These are phyloP conservation scores for Pyrenula massariospora DNA, from an alignment of 495 filamentous ascomycete genomes.

Conservation along the genomic window DNA sequence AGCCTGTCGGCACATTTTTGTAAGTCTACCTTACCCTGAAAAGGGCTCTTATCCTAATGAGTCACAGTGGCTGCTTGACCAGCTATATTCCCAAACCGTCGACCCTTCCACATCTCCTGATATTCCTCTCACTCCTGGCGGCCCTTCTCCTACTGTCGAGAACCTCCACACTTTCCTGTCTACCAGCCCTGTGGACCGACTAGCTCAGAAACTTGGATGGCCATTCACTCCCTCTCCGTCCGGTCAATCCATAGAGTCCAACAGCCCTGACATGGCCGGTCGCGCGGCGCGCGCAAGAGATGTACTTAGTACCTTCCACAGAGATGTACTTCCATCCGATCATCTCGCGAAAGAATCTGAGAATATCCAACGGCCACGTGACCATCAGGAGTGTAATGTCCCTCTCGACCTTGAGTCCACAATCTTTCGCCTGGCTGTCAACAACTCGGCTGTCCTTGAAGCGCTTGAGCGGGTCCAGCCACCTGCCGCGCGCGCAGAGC, in stretches of 20 bases:
- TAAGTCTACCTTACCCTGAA: conserved; percentile 10
- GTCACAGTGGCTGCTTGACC: conserved; percentile 32
- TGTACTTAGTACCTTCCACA: conserved; percentile 37
- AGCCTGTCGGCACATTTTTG: conserved; percentile 35
- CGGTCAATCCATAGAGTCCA: conserved; percentile 9
- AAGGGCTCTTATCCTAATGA: background rate
- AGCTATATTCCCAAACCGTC: conserved; percentile 25
- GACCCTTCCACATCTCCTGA: conserved; percentile 13
- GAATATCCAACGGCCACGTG: conserved; percentile 12
- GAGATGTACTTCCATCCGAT: conserved; percentile 30
- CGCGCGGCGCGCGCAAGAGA: conserved; percentile 32
- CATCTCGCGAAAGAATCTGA: conserved; percentile 28
- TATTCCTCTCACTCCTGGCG: conserved; percentile 21
- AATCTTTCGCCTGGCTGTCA: conserved; percentile 35
- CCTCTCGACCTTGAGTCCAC: conserved; percentile 39
- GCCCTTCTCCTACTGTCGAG: conserved; percentile 19
- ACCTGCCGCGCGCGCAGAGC: conserved; percentile 29
- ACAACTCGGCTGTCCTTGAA: conserved; percentile 30
- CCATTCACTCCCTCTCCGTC: conserved; percentile 18
- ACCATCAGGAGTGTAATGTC: conserved; percentile 32
- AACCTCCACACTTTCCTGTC: conserved; percentile 26
- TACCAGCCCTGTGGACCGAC: conserved; percentile 18
- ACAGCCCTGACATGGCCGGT: conserved; percentile 10
- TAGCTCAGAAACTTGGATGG: conserved; percentile 28
- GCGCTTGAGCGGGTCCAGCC: conserved; percentile 37